phyloP scores from a whole-genome alignment of 768 basidiomycete genomes.

The Scleroderma bovista region DNA sequence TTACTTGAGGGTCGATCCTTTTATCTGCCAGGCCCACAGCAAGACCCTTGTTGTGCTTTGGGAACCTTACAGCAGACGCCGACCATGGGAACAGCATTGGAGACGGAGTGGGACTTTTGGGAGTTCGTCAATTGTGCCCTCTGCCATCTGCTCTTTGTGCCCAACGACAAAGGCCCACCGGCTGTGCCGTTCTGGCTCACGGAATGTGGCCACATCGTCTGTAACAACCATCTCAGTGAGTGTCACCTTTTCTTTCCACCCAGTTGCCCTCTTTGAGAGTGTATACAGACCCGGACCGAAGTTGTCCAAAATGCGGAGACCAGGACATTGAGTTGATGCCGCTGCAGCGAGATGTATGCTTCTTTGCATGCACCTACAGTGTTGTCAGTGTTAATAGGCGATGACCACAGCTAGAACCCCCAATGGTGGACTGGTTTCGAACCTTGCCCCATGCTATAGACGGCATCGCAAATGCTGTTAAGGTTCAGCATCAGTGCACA shows the following conservation, averaged over 20 bases:
- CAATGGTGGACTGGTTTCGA: constrained; percentile 81
- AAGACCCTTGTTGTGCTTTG: no score
- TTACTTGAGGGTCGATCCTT: background rate
- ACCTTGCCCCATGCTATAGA: constrained; percentile 59
- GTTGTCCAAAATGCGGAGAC: constrained; percentile 64
- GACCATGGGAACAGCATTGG: constrained; percentile 4
- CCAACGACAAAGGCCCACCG: constrained; percentile 43
- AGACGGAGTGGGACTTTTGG: constrained; percentile 61
- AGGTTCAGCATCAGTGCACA: constrained; percentile 37
- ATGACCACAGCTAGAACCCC: constrained; percentile 60
- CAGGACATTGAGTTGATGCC: constrained; percentile 63
- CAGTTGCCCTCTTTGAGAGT: constrained; percentile 9
- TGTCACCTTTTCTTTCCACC: background rate
- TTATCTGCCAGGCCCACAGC: background rate
- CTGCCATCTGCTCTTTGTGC: constrained; percentile 63
- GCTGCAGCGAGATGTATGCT: constrained; percentile 63
- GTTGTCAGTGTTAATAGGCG: background rate
- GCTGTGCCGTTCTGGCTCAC: constrained; percentile 83
- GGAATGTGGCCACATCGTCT: constrained; percentile 81
- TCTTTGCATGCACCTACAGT: no score
- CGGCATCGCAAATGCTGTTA: constrained; percentile 57
- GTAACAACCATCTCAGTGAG: constrained; percentile 81
- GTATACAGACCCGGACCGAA: constrained; percentile 59
- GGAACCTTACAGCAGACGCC: constrained; percentile 3
- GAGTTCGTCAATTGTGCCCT: constrained; percentile 68